These are phyloP conservation scores for Epichloe baconii DNA, from an alignment of 2,329 filamentous ascomycete genomes.

Conservation along the genomic window DNA sequence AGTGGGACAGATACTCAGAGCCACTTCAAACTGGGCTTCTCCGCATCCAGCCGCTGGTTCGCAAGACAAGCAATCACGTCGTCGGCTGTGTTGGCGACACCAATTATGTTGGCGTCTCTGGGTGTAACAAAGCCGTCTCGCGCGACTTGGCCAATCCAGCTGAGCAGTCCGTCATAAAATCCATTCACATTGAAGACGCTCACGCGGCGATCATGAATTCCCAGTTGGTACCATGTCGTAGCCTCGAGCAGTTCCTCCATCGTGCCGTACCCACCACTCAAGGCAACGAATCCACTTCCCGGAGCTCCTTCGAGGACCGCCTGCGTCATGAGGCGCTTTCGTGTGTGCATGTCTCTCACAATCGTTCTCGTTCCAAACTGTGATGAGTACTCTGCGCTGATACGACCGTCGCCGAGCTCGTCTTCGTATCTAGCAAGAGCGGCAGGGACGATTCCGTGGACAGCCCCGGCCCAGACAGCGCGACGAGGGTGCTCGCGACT, in stretches of 20 bases:
- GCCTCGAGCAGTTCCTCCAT: constrained; percentile 88
- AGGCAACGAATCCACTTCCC: constrained; percentile 78
- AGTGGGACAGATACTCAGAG: neutral
- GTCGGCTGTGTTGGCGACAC: neutral
- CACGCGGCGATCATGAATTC: constrained; percentile 69
- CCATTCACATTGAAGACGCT: constrained; percentile 75
- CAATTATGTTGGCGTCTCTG: neutral
- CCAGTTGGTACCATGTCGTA: constrained; percentile 86
- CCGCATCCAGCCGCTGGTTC: neutral
- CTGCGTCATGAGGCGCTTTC: constrained; percentile 82
- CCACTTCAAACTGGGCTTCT: neutral
- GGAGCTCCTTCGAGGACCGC: constrained; percentile 71
- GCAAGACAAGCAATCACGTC: neutral
- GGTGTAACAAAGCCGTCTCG: constrained; percentile 56
- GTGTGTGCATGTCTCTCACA: constrained; percentile 86
- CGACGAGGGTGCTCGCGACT: constrained; percentile 70
- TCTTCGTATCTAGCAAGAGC: constrained; percentile 69
- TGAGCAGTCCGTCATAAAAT: constrained; percentile 76
- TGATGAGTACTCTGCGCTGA: constrained; percentile 27
- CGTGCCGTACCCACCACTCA: constrained; percentile 82
- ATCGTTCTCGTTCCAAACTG: constrained; percentile 73
- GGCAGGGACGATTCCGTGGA: constrained; percentile 85
- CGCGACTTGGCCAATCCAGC: constrained; percentile 66
- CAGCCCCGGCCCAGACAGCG: constrained; percentile 63
- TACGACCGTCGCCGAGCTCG: constrained; percentile 31